Conservation (phyloP, 305 asterid species). For the Fraxinus sp. region DNA sequence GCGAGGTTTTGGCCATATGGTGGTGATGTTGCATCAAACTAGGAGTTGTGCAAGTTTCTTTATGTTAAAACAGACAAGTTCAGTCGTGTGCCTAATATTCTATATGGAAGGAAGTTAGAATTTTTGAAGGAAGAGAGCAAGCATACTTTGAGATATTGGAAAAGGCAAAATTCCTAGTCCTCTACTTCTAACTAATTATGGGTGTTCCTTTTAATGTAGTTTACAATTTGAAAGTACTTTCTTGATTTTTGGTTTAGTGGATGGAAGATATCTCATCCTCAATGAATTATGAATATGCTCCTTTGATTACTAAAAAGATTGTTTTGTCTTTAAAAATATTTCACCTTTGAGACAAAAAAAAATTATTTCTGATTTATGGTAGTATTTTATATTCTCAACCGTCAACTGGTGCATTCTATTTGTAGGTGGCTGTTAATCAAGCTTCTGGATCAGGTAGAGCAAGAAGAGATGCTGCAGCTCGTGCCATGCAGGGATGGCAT, state of each 20-base stretch:
- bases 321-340: neutral
- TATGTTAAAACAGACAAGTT: neutral
- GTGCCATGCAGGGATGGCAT: slow-evolving; percentile 99
- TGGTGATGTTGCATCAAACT: neutral
- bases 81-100: neutral
- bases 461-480: slow-evolving; percentile 98
- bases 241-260: neutral
- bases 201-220: neutral
- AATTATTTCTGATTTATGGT: neutral
- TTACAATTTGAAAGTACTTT: neutral
- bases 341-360: neutral
- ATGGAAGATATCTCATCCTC: neutral
- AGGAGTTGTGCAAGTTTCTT: neutral
- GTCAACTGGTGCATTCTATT: slow-evolving; percentile 13
- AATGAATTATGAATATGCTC: neutral
- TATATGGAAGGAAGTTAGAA: neutral
- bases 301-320: neutral
- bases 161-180: neutral
- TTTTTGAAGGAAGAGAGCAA: neutral
- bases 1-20: neutral
- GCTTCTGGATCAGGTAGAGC: slow-evolving; percentile 86
- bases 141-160: neutral
- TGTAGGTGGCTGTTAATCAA: slow-evolving; percentile 60
- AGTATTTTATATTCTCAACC: neutral
- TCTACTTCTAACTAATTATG: neutral